phyloP scores from a whole-genome alignment of 31 red algal species.

The Endocladia muricata region DNA sequence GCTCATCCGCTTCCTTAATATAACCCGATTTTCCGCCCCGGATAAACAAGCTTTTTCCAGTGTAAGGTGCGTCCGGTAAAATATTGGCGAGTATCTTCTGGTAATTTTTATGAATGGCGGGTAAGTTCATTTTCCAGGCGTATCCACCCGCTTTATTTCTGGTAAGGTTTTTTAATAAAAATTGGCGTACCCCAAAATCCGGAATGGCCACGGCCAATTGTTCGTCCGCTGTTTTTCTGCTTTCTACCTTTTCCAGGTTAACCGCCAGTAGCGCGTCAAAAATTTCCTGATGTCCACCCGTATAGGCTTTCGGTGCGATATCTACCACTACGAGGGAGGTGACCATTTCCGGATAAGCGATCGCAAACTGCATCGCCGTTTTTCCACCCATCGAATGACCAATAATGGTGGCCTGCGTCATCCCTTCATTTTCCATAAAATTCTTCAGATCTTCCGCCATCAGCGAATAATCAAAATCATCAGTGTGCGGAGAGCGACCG shows the following conservation, averaged over 20 bases:
- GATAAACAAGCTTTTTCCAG: slow-evolving; percentile 75
- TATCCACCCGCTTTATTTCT: slow-evolving; percentile 1
- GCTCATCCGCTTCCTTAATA: slow-evolving; percentile 60
- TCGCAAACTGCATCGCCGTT: slow-evolving; percentile 76
- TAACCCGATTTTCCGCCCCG: slow-evolving; percentile 77
- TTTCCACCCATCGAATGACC: slow-evolving; percentile 97
- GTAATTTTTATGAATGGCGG: slow-evolving; percentile 44
- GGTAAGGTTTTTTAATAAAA: slow-evolving; percentile 86
- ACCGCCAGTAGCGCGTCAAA: slow-evolving; percentile 35
- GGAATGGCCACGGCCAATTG: slow-evolving; percentile 31
- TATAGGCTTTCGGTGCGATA: slow-evolving; percentile 80
- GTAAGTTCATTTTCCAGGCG: slow-evolving; percentile 74
- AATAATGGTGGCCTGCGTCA: slow-evolving; percentile 47
- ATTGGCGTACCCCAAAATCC: slow-evolving; percentile 66
- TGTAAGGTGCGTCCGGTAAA: slow-evolving; percentile 56
- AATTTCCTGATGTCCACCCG: background rate
- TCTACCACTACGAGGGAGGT: slow-evolving; percentile 87
- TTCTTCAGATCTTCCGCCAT: slow-evolving; percentile 74
- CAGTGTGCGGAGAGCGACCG: slow-evolving; percentile 71
- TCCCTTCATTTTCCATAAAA: slow-evolving; percentile 54
- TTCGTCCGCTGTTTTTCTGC: slow-evolving; percentile 53
- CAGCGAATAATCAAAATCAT: slow-evolving; percentile 60
- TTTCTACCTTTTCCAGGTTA: slow-evolving; percentile 13
- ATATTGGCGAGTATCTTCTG: slow-evolving; percentile 37
- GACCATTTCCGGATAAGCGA: slow-evolving; percentile 65